phyloP scores from a whole-genome alignment of 768 basidiomycete species.

The Kwoniella europaea region DNA sequence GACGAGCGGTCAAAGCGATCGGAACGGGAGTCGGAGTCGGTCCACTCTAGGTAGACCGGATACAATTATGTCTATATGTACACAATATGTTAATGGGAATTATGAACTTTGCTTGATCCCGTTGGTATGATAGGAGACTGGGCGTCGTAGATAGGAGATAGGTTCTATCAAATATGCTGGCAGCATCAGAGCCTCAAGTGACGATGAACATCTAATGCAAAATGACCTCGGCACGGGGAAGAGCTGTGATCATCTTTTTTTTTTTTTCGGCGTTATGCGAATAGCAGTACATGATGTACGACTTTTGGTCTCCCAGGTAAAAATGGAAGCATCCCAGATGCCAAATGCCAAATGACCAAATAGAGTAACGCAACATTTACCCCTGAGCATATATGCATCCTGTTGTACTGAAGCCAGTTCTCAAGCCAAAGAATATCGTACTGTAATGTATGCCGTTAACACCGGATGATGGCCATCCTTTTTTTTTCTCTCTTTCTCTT shows the following conservation, averaged over 20 bases:
- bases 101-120: slow-evolving; percentile 4
- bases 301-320: background rate
- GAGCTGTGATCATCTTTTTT: no score
- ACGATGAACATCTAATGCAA: no score
- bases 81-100: background rate
- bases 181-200: no score
- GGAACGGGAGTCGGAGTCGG: slow-evolving; percentile 7
- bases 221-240: no score
- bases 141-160: no score
- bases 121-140: background rate
- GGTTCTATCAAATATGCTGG: no score
- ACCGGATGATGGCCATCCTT: background rate
- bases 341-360: background rate
- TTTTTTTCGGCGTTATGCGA: background rate
- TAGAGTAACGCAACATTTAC: background rate
- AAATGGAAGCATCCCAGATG: no score
- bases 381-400: background rate
- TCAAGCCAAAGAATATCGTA: background rate
- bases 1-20: background rate
- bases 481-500: background rate
- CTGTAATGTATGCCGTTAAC: background rate
- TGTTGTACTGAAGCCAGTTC: background rate
- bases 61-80: background rate
- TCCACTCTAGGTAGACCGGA: background rate
- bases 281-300: background rate